Evolutionary conservation across 192 early-diverging fungal genomes (phyloP).

Genomic region (Gorgonomyces haynaldii): DNA sequence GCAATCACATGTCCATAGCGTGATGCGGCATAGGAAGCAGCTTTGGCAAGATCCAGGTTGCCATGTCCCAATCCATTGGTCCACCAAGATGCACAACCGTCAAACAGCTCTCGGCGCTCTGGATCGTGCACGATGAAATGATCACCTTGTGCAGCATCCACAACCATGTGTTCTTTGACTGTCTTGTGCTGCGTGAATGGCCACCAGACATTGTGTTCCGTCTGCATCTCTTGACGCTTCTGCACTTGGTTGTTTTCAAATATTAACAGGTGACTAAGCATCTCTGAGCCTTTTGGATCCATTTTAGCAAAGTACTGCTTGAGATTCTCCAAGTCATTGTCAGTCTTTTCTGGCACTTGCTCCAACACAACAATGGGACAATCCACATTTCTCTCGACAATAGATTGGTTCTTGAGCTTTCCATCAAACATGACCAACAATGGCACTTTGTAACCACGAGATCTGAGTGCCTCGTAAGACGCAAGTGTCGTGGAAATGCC

Average conservation of each 20-base stretch:
- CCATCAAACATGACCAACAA: slow-evolving; percentile 56
- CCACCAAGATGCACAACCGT: slow-evolving; percentile 74
- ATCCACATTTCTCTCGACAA: slow-evolving; percentile 19
- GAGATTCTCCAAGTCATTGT: slow-evolving; percentile 2
- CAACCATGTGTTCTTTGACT: slow-evolving; percentile 45
- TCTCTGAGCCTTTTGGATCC: slow-evolving; percentile 15
- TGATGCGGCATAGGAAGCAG: slow-evolving; percentile 55
- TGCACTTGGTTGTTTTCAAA: slow-evolving; percentile 42
- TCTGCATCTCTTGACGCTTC: slow-evolving; percentile 38
- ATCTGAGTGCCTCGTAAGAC: slow-evolving; percentile 56
- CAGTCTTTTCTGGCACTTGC: slow-evolving; percentile 34
- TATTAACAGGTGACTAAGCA: slow-evolving; percentile 33
- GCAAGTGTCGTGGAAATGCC: slow-evolving; percentile 73
- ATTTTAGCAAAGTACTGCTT: neutral
- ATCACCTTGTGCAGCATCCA: slow-evolving; percentile 66
- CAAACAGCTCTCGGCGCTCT: slow-evolving; percentile 28
- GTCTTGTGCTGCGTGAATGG: slow-evolving; percentile 68
- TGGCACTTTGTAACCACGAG: slow-evolving; percentile 61
- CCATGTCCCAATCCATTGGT: slow-evolving; percentile 69
- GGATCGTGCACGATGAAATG: slow-evolving; percentile 42
- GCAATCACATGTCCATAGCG: slow-evolving; percentile 75
- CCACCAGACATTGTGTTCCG: slow-evolving; percentile 55
- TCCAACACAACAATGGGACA: slow-evolving; percentile 12
- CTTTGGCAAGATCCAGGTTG: slow-evolving; percentile 38
- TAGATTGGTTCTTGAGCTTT: slow-evolving; percentile 46